Base-by-base conservation (phyloP, 1,139 yeast genomes). In the Williopsis jadinii region DNA sequence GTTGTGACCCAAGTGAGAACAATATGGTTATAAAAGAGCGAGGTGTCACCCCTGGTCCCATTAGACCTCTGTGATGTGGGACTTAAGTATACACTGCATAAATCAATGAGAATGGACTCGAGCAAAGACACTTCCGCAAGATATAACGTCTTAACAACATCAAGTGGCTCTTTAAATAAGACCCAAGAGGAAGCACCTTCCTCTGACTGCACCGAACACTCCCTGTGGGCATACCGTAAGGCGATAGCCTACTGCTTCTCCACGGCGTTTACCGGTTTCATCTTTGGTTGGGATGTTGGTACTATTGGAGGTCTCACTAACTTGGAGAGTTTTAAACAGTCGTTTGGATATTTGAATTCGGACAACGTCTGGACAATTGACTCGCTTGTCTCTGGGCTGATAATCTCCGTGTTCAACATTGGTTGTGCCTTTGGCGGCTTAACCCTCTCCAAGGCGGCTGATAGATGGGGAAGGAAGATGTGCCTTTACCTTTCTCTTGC, bases 391-490 rank as follows among this genome's bases (percentile, higher is more conserved):
- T 67, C 72, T 31, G 88, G 88, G 34, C 61, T 76, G 34, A 63
- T 80, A 24, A 73, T 81, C 43, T 70, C 90, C 13, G 68, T 80
- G 37, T 80, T 84, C 56, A 80, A 82, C 54, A 64, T 81, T 37
- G 88, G 90, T 26, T 82, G 90, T 55, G 84, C 83, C 35, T 47
- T 77, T 43, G 94, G 95, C 44, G 87, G 90, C 27, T 61, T 84
- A 28, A 55, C 73, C n/a, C 64, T 83, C 15, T 71, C 80, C 28
- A 73, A 70, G 51, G 36, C 66, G 31, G 79, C 77, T 41, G 84
- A 79, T 49, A 49, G 60, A 12, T 57, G 60, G 48, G 87, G 87
- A 28, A 66, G 84, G 52, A 73, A 75, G 55, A 46, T 56, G 12
- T 75, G 77, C 14, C 60, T 80, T 14, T 66, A 66, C 55, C 43